Evolutionary conservation across 1,284 basidiomycete genomes (phyloP), one percentile per base, ranked within the genome.

Genomic region (Heliocybe sulcata): DNA sequence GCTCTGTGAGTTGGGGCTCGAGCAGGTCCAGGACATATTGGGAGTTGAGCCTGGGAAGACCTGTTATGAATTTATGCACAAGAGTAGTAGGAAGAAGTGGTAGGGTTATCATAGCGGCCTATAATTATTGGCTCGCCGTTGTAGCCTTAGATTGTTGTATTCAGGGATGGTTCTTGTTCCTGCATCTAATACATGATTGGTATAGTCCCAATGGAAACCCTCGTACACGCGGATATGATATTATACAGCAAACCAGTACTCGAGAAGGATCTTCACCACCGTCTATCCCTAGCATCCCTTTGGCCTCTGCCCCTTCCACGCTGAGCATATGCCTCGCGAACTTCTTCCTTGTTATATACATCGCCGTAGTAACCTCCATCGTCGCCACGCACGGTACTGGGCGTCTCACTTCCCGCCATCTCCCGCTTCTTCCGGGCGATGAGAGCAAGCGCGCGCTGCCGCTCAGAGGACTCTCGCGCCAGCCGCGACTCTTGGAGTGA

Each of bases 11-110:
- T 72, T 95, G 73, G 69, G 65, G 35, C 63, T 83, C 58, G 68
- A 74, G 55, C 75, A 83, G 58, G 75, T 98, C 52, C 85, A 91
- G 69, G 82, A 79, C 22, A 76, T 96, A 23, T 69, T 98, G 48
- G 95, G 95, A 1, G 79, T 81, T 19, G 93, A 93, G 62, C 87
- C 88, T 0, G 94, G 92, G 3, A 87, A 84, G 62, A 70, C 79
- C 22, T 90, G 92, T 63, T 90, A 81, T 73, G 77, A 84, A 35
- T 97, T 98, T 64, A 77, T 95, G 61, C 90, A 94, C 65, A 77
- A 75, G 19, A 90, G 92, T 16, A 83, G 86, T 49, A 54, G 60
- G n/a, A 61, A 12, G 25, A 3, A 45, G 45, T 54, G 42, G 38
- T 20, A 42, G 38, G 12, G 29, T 31, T n/a, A n/a, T n/a, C n/a